Evolutionary conservation across 371 early-diverging fungal species (phyloP), one percentile per base, ranked within the genome.

Genomic region (Mucor velutinosus): DNA sequence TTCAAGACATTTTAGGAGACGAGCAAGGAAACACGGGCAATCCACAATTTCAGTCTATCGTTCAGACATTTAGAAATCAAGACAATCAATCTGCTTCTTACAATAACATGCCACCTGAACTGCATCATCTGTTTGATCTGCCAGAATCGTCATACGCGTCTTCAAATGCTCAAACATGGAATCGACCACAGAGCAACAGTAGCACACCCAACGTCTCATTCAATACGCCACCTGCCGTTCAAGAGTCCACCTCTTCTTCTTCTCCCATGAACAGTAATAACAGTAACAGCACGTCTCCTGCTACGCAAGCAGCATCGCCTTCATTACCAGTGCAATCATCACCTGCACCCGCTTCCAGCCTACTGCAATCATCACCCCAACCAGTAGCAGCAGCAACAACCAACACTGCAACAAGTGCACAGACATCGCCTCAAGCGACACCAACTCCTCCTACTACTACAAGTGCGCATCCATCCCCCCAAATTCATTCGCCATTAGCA

Each of bases 1-100:
- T 78, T 56, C 78, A 78, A 62, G 78, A 78, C 39, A 75, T 78
- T 21, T 39, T 78, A 3, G 73, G 66, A 8, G 67, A 72, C 14
- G 62, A 62, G 7, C 51, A 53, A 30, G 65, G 60, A 21, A 69
- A 66, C 58, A 55, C 65, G 35, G 64, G 62, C 19, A 69, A 73
- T 58, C 62, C 61, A 25, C 60, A 73, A 2, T 78, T 78, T 41
- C 75, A 72, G 56, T 60, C 67, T 1, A 62, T 62, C 37, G 62
- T 62, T 2, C 53, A 51, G 33, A 67, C 67, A 8, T 67, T 65
- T 56, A 39, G 60, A 43, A 66, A 69, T 51, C 67, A 66, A 37
- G 60, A 62, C 25, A 59, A 63, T 33, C 68, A 72, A 35, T 63
- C 70, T 11, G 62, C 62, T 14, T 71, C 74, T 4, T 77, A 69